These are phyloP conservation scores for Hericium rajendrae DNA, from an alignment of 768 basidiomycete genomes.

Conservation along the genomic window DNA sequence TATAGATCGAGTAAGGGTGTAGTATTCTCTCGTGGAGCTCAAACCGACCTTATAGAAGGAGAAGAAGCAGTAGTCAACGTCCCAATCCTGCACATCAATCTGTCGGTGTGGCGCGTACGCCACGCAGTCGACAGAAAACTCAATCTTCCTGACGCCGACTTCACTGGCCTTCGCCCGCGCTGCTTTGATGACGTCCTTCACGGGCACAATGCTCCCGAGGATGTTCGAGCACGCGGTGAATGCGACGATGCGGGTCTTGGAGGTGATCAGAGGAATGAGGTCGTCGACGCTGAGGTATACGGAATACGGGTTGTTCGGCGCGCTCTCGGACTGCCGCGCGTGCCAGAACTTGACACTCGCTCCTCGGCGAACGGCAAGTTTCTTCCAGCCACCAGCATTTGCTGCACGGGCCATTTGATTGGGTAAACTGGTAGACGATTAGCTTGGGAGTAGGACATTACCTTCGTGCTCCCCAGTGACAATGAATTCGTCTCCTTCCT, in stretches of 20 bases:
- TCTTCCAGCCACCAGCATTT: constrained; percentile 71
- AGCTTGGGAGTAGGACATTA: constrained; percentile 18
- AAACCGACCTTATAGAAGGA: constrained; percentile 61
- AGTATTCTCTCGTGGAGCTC: neutral
- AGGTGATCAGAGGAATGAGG: constrained; percentile 50
- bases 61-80: constrained; percentile 64
- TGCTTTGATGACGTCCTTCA: constrained; percentile 45
- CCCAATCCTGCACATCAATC: constrained; percentile 70
- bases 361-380: constrained; percentile 48
- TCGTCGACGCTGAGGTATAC: constrained; percentile 43
- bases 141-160: constrained; percentile 47
- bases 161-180: constrained; percentile 40
- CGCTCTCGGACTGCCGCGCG: constrained; percentile 22
- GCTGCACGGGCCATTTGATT: constrained; percentile 30
- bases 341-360: constrained; percentile 53
- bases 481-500: constrained; percentile 62
- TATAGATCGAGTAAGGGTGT: neutral
- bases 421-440: neutral
- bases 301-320: constrained; percentile 54
- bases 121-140: constrained; percentile 68
- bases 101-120: constrained; percentile 67
- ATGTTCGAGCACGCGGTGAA: constrained; percentile 72
- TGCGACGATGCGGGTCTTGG: constrained; percentile 62
- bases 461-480: constrained; percentile 77
- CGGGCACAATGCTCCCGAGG: constrained; percentile 54